Conservation (phyloP, 192 early-diverging fungal genomes). For the Chytriomyces sp. region DNA sequence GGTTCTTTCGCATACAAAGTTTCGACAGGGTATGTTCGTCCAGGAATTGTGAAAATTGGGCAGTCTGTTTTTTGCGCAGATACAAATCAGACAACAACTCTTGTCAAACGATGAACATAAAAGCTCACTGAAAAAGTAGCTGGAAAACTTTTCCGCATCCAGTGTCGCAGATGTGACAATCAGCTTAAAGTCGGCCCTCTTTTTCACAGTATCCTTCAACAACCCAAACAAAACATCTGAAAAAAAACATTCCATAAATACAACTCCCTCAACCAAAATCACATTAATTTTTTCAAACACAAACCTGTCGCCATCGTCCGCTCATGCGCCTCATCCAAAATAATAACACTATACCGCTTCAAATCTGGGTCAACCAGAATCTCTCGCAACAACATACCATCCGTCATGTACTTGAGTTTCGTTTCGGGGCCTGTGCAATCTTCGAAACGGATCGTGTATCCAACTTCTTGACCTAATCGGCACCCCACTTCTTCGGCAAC, state of each 20-base stretch:
- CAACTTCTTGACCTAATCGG: constrained; percentile 89
- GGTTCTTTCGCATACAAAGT: constrained; percentile 94
- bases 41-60: constrained; percentile 96
- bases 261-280: neutral
- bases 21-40: constrained; percentile 93
- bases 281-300: neutral
- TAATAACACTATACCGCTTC: constrained; percentile 86
- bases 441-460: constrained; percentile 98
- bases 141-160: constrained; percentile 92
- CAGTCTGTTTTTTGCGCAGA: constrained; percentile 54
- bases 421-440: constrained; percentile 93
- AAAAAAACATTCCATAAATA: neutral
- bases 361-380: constrained; percentile 84
- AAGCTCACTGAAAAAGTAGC: constrained; percentile 72
- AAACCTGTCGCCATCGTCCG: constrained; percentile 81
- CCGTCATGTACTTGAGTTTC: constrained; percentile 98
- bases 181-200: constrained; percentile 88
- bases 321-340: constrained; percentile 99
- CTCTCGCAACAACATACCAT: constrained; percentile 95
- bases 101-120: neutral
- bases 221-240: constrained; percentile 93
- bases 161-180: constrained; percentile 95
- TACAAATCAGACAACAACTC: neutral
- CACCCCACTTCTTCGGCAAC: constrained; percentile 97
- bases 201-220: constrained; percentile 79